Conservation (phyloP, 2,329 filamentous ascomycete species). For the Fusarium devonianum region DNA sequence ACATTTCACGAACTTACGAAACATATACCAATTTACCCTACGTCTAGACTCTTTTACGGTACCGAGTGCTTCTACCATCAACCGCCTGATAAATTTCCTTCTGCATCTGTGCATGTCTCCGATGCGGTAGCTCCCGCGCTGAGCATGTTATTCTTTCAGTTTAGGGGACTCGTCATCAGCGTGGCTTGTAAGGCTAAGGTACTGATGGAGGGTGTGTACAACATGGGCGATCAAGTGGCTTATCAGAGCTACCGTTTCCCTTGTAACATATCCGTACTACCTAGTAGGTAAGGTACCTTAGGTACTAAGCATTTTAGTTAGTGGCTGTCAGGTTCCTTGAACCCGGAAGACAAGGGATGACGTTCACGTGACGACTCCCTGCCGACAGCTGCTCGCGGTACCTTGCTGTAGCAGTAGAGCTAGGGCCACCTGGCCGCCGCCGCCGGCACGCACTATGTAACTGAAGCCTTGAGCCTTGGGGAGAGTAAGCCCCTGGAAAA, state of each 20-base stretch:
- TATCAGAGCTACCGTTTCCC: constrained; percentile 4
- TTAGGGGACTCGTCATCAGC: constrained; percentile 28
- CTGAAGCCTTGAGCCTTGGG: constrained; percentile 9
- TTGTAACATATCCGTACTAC: no score
- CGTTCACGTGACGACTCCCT: background rate
- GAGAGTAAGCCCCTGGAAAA: constrained; percentile 37
- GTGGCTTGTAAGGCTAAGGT: constrained; percentile 31
- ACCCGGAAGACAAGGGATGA: background rate
- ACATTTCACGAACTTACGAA: background rate
- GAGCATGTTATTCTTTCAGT: background rate
- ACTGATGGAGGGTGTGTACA: background rate
- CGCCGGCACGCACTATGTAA: constrained; percentile 27
- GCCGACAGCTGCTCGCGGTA: background rate
- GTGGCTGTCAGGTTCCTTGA: no score
- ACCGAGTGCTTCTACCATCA: no score
- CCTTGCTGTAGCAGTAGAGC: constrained; percentile 27
- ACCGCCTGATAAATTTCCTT: no score
- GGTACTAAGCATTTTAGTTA: no score
- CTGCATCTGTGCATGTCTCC: no score
- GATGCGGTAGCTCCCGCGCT: no score
- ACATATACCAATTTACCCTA: background rate
- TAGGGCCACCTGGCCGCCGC: constrained; percentile 37
- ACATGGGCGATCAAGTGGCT: constrained; percentile 12
- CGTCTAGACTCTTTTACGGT: no score
- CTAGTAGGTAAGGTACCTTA: no score